A percentile compares a stretch with the other conserved stretches of the same genome.
Conservation (phyloP, 2,329 filamentous ascomycete genomes). For the Cytospora paraplurivora region DNA sequence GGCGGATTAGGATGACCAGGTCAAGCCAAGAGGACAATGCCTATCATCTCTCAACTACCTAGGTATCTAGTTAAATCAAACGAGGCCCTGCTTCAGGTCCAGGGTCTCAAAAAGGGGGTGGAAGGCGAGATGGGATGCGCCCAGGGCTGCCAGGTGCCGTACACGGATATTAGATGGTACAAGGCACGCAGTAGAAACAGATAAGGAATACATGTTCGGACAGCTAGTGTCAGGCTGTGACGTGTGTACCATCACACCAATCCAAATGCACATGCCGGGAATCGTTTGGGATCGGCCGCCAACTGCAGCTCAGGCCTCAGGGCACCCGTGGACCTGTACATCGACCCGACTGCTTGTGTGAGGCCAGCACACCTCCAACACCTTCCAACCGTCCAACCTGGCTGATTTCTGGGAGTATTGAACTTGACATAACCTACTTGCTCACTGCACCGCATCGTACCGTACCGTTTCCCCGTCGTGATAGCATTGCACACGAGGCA, state of each 20-base stretch:
- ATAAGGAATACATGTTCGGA: conserved; percentile 1
- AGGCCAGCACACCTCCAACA: background rate
- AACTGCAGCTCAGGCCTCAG: background rate
- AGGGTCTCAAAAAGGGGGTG: background rate
- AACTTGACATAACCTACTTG: conserved; percentile 6
- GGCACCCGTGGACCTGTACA: background rate
- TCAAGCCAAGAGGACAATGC: background rate
- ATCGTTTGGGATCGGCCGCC: background rate
- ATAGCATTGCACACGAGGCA: conserved; percentile 19
- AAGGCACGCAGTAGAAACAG: background rate
- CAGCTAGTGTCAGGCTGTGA: background rate
- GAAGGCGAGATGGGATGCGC: too few species aligned
- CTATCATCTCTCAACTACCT: background rate
- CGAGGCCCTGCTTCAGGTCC: too few species aligned
- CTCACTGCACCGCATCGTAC: conserved; percentile 13
- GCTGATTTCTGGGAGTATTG: background rate
- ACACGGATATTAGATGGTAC: background rate
- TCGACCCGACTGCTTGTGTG: background rate
- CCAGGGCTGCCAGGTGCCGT: too few species aligned
- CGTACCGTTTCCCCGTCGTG: conserved; percentile 10
- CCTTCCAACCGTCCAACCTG: background rate
- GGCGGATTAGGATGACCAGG: background rate
- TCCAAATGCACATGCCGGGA: background rate
- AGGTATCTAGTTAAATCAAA: too few species aligned
- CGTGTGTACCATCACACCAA: background rate